Evolutionary conservation across 2,329 filamentous ascomycete species (phyloP), one percentile per base, ranked within the genome.

Genomic region (Fusarium sp.): DNA sequence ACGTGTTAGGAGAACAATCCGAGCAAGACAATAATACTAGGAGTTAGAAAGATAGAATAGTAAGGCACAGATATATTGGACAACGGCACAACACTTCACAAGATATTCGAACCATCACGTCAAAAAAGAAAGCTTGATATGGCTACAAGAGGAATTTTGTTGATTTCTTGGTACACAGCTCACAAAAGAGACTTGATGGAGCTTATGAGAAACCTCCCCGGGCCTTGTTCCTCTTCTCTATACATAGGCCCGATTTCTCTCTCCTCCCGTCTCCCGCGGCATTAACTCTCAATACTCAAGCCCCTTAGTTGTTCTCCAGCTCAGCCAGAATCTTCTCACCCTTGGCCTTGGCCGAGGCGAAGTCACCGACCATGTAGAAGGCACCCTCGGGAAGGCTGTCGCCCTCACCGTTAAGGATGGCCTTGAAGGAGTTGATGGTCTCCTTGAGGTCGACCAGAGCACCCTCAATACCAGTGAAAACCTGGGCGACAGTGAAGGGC

Each of bases 251-350:
- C 76, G 70, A 73, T 64, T 74, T 78, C 78, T 78, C 78, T 72
- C 63, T 75, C 75, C 67, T 74, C 78, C 76, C 74, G 76, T 79
- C 80, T 78, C 79, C 80, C 74, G 78, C 76, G 63, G 72, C 72
- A 74, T 74, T 80, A 82, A 82, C 81, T 82, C 78, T 77, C 77
- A 80, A 79, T 74, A 70, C 75, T 75, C 78, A 81, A 79, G 74
- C 75, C 78, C 75, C 80, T 85, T 87, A 87, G 82, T 87, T 87
- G 81, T 87, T 87, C 85, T 97, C 94, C 81, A 98, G 90, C 82
- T 98, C 97, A 81, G 97, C 95, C 85, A 99, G 89, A 90, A 99
- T 98, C 95, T 98, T 98, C 92, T 98, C 95, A 89, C 96, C 97
- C 95, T 99, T 99, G 83, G 90, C 92, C 85, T 94, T 94, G 79